phyloP scores from a whole-genome alignment of 371 early-diverging fungal genomes.

The Fennellomyces sp. region DNA sequence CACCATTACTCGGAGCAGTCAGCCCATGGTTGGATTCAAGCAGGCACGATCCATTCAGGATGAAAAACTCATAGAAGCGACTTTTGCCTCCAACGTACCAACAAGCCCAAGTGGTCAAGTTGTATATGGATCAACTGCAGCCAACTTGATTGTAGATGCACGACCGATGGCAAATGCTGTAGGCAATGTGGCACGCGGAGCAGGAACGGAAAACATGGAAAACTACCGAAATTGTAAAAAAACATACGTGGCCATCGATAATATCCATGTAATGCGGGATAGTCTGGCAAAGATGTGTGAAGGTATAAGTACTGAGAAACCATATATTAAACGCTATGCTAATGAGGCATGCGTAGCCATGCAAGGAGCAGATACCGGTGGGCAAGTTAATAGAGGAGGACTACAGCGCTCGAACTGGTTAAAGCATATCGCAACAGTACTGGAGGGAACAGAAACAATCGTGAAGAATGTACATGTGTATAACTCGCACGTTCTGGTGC shows the following conservation, averaged over 20 bases:
- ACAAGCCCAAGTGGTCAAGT: conserved; percentile 42
- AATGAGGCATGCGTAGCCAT: too few relatives aligned
- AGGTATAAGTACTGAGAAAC: conserved; percentile 64
- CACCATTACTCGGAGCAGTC: conserved; percentile 91
- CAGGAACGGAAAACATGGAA: conserved; percentile 93
- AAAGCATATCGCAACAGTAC: conserved; percentile 78
- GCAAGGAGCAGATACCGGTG: conserved; percentile 57
- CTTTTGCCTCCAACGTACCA: conserved; percentile 70
- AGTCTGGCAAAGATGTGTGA: conserved; percentile 83
- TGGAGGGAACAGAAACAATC: conserved; percentile 82
- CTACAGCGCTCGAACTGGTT: conserved; percentile 85
- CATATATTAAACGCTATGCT: too few relatives aligned
- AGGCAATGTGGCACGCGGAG: conserved; percentile 92
- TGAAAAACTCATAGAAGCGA: conserved; percentile 93
- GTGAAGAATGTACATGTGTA: conserved; percentile 80
- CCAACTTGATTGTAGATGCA: conserved; percentile 93
- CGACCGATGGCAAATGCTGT: conserved; percentile 94
- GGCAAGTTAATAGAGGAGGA: conserved; percentile 51
- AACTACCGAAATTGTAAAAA: conserved; percentile 89
- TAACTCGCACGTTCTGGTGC: conserved; percentile 90
- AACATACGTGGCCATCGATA: conserved; percentile 91
- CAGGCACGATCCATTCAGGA: conserved; percentile 95
- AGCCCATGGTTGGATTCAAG: conserved; percentile 94
- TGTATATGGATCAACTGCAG: conserved; percentile 51
- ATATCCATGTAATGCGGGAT: conserved; percentile 97